Percentiles rank a stretch among this genome's conserved stretches.
These are phyloP conservation scores for Lactifluus echinatus DNA, from an alignment of 768 basidiomycete genomes.

Conservation along the genomic window DNA sequence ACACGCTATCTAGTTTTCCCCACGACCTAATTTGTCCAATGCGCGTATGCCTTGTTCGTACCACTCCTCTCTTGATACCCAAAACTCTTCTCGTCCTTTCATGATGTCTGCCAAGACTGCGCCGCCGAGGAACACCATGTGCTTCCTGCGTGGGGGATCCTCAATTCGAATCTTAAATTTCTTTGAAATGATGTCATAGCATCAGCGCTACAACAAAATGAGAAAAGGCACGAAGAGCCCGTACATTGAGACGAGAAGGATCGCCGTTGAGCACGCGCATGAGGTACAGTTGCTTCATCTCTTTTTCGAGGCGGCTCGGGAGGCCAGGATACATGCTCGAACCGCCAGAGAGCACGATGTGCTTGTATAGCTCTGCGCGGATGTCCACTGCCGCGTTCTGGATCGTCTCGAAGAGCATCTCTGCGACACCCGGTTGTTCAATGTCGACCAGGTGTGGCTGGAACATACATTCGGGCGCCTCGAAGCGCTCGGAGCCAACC, in stretches of 20 bases:
- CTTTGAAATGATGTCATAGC: constrained; percentile 36
- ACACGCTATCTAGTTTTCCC: constrained; percentile 29
- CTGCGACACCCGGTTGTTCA: constrained; percentile 96
- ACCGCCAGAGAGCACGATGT: constrained; percentile 94
- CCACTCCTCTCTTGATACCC: constrained; percentile 94
- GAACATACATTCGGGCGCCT: constrained; percentile 99
- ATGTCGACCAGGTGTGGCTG: constrained; percentile 96
- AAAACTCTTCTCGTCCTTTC: constrained; percentile 91
- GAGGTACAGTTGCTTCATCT: constrained; percentile 99
- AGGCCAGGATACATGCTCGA: constrained; percentile 99
- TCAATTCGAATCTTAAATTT: constrained; percentile 99
- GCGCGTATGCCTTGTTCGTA: constrained; percentile 78
- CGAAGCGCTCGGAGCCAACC: constrained; percentile 96
- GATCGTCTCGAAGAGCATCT: constrained; percentile 96
- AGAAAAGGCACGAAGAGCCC: constrained; percentile 29
- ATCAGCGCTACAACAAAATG: background rate
- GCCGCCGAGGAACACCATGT: constrained; percentile 99
- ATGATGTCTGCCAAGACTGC: constrained; percentile 99
- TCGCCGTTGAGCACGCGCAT: constrained; percentile 82
- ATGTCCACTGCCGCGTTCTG: constrained; percentile 86
- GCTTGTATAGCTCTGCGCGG: constrained; percentile 90
- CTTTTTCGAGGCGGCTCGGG: constrained; percentile 94
- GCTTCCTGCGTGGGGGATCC: constrained; percentile 95
- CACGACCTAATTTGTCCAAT: constrained; percentile 80
- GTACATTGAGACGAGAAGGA: constrained; percentile 73